Evolutionary conservation across 2,329 filamentous ascomycete genomes (phyloP).

Genomic region (Cytospora paraplurivora): DNA sequence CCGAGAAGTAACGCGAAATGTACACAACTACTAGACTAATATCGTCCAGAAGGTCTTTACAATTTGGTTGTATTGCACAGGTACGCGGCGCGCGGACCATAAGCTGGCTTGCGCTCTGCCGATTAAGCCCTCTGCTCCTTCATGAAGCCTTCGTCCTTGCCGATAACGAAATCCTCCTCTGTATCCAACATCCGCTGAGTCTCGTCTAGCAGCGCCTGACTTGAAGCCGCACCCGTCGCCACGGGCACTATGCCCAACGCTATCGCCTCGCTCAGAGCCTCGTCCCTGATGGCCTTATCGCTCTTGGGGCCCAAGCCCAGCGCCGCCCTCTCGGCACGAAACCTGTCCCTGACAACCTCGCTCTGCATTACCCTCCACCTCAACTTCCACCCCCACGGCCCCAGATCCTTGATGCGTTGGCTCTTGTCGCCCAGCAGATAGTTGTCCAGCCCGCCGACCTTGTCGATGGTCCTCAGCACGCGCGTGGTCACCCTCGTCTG

Average conservation of each 20-base stretch:
- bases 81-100: not conserved
- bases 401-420: slow-evolving; percentile 79
- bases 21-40: not conserved
- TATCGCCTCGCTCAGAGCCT: slow-evolving; percentile 20
- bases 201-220: slow-evolving; percentile 41
- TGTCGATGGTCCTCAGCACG: slow-evolving; percentile 75
- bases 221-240: not conserved
- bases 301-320: slow-evolving; percentile 63
- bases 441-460: slow-evolving; percentile 85
- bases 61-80: not conserved
- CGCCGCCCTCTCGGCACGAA: slow-evolving; percentile 63
- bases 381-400: slow-evolving; percentile 86
- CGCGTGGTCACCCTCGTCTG: slow-evolving; percentile 69
- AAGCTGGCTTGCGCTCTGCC: not conserved
- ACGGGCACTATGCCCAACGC: not conserved
- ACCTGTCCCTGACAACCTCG: slow-evolving; percentile 62
- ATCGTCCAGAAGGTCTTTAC: not conserved
- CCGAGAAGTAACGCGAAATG: not conserved
- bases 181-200: slow-evolving; percentile 43
- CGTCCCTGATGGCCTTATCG: slow-evolving; percentile 36
- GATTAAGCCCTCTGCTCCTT: slow-evolving; percentile 31
- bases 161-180: slow-evolving; percentile 45
- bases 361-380: slow-evolving; percentile 90
- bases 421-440: slow-evolving; percentile 84
- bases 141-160: slow-evolving; percentile 37